Evolutionary conservation across 1,139 yeast genomes (phyloP).

Genomic region (Suhomyces kunorum): DNA sequence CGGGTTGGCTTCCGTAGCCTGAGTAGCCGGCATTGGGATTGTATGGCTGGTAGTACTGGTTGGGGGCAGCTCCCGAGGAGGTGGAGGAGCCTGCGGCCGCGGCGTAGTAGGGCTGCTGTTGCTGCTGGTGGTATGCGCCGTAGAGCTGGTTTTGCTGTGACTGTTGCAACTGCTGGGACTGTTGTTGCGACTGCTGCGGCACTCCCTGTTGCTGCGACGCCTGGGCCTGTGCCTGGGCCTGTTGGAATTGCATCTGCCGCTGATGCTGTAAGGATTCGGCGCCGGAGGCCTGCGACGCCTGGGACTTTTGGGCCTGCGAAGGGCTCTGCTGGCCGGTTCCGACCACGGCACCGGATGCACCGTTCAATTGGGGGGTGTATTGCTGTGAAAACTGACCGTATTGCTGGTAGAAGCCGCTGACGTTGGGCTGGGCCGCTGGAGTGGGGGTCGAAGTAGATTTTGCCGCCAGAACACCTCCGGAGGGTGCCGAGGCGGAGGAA

Average conservation of each 20-base stretch:
- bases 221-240: conserved; percentile 15
- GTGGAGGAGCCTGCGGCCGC: conserved; percentile 5
- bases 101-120: conserved; percentile 19
- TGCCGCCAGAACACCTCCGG: conserved; percentile 17
- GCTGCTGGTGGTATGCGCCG: conserved; percentile 16
- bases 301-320: conserved; percentile 9
- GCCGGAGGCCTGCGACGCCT: conserved; percentile 2
- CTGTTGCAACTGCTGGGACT: conserved; percentile 13
- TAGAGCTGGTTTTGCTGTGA: conserved; percentile 18
- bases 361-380: conserved; percentile 20
- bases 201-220: conserved; percentile 14
- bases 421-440: conserved; percentile 15
- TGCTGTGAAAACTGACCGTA: conserved; percentile 19
- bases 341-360: conserved; percentile 17
- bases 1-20: conserved; percentile 25
- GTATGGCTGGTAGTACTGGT: conserved; percentile 23
- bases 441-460: conserved; percentile 19
- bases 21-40: conserved; percentile 23
- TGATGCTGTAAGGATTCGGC: conserved; percentile 15
- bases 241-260: conserved; percentile 20
- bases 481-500: conserved; percentile 16
- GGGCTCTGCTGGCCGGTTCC: conserved; percentile 14
- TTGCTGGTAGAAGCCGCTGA: conserved; percentile 27
- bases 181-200: conserved; percentile 16
- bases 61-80: conserved; percentile 16